phyloP scores from a whole-genome alignment of 2,329 filamentous ascomycete species.

The Ceratocystis smalleyi region DNA sequence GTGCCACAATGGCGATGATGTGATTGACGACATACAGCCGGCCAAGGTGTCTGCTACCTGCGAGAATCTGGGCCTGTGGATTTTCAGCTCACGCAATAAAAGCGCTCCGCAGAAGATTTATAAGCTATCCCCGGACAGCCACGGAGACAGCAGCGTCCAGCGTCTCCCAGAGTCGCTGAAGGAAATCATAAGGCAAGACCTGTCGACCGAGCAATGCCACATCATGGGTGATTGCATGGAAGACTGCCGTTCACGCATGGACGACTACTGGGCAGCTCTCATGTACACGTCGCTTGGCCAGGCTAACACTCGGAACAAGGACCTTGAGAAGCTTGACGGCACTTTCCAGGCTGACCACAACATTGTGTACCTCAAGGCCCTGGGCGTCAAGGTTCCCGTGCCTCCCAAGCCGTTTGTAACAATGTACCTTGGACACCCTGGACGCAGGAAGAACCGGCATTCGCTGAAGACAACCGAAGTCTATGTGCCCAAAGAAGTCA shows the following conservation, averaged over 20 bases:
- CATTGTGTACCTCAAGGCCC: not conserved
- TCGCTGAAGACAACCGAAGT: not conserved
- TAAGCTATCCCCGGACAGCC: not conserved
- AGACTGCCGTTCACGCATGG: constrained; percentile 17
- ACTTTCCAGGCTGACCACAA: not conserved
- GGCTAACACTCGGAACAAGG: constrained; percentile 8
- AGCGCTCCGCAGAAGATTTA: not conserved
- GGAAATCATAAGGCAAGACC: not conserved
- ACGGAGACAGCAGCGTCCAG: not conserved
- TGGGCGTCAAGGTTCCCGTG: constrained; percentile 6
- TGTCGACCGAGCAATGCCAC: not conserved
- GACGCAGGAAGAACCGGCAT: not conserved
- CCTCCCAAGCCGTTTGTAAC: constrained; percentile 10
- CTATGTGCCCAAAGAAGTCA: not conserved
- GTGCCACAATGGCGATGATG: not conserved
- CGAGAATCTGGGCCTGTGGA: not conserved
- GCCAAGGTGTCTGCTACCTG: not conserved
- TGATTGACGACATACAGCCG: not conserved
- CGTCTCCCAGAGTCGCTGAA: not conserved
- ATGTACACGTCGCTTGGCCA: constrained; percentile 11
- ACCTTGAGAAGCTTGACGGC: constrained; percentile 5
- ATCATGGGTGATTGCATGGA: not conserved
- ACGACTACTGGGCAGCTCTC: constrained; percentile 25
- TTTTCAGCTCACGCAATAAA: not conserved
- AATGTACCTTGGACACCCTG: not conserved